Conservation (phyloP, 202 grass and related monocot species). For the Eragrostis tef region DNA sequence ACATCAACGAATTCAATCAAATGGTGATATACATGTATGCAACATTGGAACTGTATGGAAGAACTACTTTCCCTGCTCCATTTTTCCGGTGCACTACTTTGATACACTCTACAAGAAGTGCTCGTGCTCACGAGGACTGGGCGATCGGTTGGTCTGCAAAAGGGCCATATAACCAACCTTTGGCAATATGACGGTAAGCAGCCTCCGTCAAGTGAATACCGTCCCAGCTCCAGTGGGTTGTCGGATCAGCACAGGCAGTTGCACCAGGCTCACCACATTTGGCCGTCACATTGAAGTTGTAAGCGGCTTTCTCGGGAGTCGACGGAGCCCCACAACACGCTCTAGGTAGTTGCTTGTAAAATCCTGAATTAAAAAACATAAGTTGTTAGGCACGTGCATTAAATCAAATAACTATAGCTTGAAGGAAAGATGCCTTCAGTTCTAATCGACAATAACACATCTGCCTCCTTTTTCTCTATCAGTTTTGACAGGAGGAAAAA, state of each 20-base stretch:
- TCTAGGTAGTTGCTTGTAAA: constrained; percentile 67
- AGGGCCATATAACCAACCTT: constrained; percentile 82
- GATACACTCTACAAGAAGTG: constrained; percentile 48
- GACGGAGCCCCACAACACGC: constrained; percentile 85
- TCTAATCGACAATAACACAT: constrained; percentile 39
- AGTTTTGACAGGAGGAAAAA: constrained; percentile 40
- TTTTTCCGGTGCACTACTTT: constrained; percentile 50
- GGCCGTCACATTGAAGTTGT: constrained; percentile 89
- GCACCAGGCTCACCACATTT: constrained; percentile 80
- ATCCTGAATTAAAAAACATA: constrained; percentile 62
- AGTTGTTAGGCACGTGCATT: constrained; percentile 36
- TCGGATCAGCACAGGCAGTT: constrained; percentile 65
- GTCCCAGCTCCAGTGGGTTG: constrained; percentile 89
- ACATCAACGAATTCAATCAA: constrained; percentile 59
- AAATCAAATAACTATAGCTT: constrained; percentile 30
- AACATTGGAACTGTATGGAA: constrained; percentile 51
- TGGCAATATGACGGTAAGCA: constrained; percentile 83
- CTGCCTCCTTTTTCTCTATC: constrained; percentile 13
- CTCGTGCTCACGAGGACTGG: constrained; percentile 48
- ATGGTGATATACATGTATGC: constrained; percentile 60
- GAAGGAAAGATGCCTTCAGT: constrained; percentile 34
- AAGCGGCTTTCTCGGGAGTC: constrained; percentile 57
- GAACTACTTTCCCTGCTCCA: constrained; percentile 61
- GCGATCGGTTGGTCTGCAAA: constrained; percentile 74
- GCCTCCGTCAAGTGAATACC: constrained; percentile 93